phyloP scores from a whole-genome alignment of 1,284 basidiomycete species.

The Schizophyllum commune region DNA sequence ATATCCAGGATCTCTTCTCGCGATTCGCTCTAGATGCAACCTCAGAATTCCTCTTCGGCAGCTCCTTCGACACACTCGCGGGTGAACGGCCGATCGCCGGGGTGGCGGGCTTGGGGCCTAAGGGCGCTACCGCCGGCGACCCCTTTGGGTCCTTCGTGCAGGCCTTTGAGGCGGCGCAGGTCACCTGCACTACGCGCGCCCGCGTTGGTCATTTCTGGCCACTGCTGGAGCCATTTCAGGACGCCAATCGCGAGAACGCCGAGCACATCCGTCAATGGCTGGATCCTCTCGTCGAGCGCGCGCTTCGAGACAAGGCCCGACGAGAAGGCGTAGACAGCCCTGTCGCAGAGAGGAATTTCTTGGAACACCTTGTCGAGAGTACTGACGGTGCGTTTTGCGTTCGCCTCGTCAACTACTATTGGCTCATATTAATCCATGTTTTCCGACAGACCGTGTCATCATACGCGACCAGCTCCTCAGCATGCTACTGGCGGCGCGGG shows the following conservation, averaged over 20 bases:
- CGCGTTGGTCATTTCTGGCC: conserved; percentile 62
- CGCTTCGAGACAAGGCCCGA: conserved; percentile 39
- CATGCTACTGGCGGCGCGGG: conserved; percentile 63
- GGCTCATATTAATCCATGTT: no score
- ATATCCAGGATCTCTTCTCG: conserved; percentile 59
- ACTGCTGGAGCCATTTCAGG: conserved; percentile 52
- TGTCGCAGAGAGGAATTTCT: conserved; percentile 50
- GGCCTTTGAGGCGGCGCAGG: conserved; percentile 57
- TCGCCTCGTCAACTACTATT: conserved; percentile 4
- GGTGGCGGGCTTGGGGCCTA: conserved; percentile 37
- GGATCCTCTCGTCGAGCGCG: conserved; percentile 51
- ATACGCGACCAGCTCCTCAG: conserved; percentile 70
- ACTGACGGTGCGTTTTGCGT: conserved; percentile 40
- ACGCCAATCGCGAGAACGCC: conserved; percentile 45
- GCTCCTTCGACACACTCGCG: conserved; percentile 53
- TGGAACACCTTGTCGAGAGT: conserved; percentile 58
- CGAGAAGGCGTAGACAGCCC: conserved; percentile 29
- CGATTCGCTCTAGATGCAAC: conserved; percentile 66
- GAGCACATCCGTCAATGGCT: conserved; percentile 50
- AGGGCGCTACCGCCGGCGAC: conserved; percentile 53
- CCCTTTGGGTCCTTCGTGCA: conserved; percentile 54
- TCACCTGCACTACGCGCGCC: conserved; percentile 44
- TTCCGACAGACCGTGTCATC: conserved; percentile 39
- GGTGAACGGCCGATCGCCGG: conserved; percentile 43
- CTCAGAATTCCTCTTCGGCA: conserved; percentile 63